Evolutionary conservation across 1,284 basidiomycete species (phyloP), one percentile per base, ranked within the genome.

Genomic region (Leccinum proliferum): DNA sequence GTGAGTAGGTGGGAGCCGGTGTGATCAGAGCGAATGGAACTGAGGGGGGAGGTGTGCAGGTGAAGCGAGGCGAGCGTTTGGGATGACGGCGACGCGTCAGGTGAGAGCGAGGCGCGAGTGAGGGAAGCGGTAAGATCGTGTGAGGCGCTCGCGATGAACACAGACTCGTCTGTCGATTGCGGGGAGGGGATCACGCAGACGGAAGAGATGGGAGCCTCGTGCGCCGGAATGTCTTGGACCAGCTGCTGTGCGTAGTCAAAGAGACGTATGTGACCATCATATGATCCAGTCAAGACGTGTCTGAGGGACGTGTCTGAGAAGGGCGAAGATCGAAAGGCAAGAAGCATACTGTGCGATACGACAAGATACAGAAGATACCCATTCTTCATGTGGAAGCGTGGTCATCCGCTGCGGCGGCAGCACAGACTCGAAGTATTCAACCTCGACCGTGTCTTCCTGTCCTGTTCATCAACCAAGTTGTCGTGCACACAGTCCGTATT

Each of bases 371-470:
- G 88, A 87, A 1, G 93, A 93, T 1, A 97, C 89, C 96, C 96
- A 99, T 68, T 98, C 96, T 67, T 98, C 92, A 67, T 95, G 92
- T 21, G 92, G 89, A 61, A 94, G 82, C 39, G 89, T 83, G 0
- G 89, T 84, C 72, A 94, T 83, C 64, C 88, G 88, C 69, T 93
- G 85, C 0, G 96, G 96, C 0, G 96, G 96, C 73, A 98, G 80
- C 1, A 97, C 86, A 34, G 89, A 93, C 75, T 96, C 89, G 62
- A 99, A 89, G 77, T 98, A 98, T 77, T 98, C 95, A 60, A 99
- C 85, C 71, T 96, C 90, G 43, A 98, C 82, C 3, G 92, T 94
- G 72, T 93, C 90, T 81, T 95, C 92, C 84, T 91, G 70, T 57
- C 48, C 61, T 59, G 29, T 7, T 12, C 39, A 66, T 73, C 58